Evolutionary conservation across 2,329 filamentous ascomycete genomes (phyloP), one percentile per base, ranked within the genome.

Genomic region (Microdochium nivale): DNA sequence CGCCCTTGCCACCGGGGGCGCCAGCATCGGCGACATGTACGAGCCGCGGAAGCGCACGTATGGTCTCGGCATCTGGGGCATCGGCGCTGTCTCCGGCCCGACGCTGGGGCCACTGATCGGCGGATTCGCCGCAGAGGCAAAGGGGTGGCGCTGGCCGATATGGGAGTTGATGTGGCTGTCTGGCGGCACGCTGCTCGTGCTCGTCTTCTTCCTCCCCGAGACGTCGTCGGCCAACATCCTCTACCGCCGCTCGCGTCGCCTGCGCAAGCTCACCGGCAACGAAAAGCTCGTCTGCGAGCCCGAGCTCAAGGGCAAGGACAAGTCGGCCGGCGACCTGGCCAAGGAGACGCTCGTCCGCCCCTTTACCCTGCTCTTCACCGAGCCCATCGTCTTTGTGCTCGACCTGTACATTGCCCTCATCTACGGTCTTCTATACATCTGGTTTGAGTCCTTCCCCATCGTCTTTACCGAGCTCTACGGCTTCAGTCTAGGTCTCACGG

Each of bases 391-490:
- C 60, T 62, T 74, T 56, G 74, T 78, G 60, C 66, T 72, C 8
- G 73, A 75, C 51, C 50, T 76, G 21, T 79, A 79, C 58, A 74
- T 70, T 2, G 70, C 68, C 1, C 64, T 79, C n/a, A 65, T 73
- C 27, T 80, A 78, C 56, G 72, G 69, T 3, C 67, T 74, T 24
- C 71, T 75, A 49, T 74, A 71, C 52, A 63, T 66, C 32, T 80
- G 78, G 70, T 80, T 80, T 60, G 77, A 80, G 52, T 72, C 70
- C 0, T 80, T 80, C 54, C 77, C 77, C 1, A 58, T 80, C 1
- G 77, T 80, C 25, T 81, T 78, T 58, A 64, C 68, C 3, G 64
- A 64, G 1, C 66, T 73, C 46, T 81, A 81, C 59, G 64, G 67
- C 21, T 80, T 81, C 67, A 72, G 65, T 52, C 60, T 76, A 1